These are phyloP conservation scores for Acacia acuminata DNA, from an alignment of 306 rosid species.

Conservation along the genomic window DNA sequence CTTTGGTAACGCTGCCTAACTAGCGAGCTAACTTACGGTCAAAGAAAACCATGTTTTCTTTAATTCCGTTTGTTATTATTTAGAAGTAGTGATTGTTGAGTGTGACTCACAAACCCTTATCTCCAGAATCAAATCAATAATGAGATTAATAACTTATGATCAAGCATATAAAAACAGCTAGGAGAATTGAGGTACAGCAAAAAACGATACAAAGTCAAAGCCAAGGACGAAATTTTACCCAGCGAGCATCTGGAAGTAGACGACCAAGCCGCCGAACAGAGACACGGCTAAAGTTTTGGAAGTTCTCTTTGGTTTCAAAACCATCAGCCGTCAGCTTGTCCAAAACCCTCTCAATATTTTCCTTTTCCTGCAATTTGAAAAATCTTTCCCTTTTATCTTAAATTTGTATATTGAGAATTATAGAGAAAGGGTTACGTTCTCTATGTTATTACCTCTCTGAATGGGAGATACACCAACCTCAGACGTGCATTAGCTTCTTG, in stretches of 20 bases:
- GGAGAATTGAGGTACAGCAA: neutral
- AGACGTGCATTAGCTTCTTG: conserved; percentile 61
- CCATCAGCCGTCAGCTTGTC: conserved; percentile 45
- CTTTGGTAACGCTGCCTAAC: neutral
- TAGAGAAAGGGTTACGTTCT: neutral
- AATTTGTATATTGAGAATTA: conserved; percentile 1
- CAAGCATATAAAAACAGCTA: neutral
- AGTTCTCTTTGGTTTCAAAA: conserved; percentile 34
- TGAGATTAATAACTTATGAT: neutral
- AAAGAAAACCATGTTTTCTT: neutral
- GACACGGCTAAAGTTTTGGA: conserved; percentile 52
- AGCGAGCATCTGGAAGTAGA: conserved; percentile 68
- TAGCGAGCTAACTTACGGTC: neutral
- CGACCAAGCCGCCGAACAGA: conserved; percentile 76
- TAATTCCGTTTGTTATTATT: neutral
- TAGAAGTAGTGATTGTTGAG: neutral
- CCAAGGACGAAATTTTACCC: conserved; percentile 48
- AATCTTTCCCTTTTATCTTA: neutral
- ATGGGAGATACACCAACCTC: conserved; percentile 59
- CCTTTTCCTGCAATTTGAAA: conserved; percentile 51
- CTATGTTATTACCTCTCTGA: conserved; percentile 42
- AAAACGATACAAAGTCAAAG: neutral
- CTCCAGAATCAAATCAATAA: neutral
- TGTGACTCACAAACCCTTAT: neutral
- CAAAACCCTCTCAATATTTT: conserved; percentile 53